Evolutionary conservation across 208 protist genomes (phyloP).

Genomic region (Acanthamoeba royreba): DNA sequence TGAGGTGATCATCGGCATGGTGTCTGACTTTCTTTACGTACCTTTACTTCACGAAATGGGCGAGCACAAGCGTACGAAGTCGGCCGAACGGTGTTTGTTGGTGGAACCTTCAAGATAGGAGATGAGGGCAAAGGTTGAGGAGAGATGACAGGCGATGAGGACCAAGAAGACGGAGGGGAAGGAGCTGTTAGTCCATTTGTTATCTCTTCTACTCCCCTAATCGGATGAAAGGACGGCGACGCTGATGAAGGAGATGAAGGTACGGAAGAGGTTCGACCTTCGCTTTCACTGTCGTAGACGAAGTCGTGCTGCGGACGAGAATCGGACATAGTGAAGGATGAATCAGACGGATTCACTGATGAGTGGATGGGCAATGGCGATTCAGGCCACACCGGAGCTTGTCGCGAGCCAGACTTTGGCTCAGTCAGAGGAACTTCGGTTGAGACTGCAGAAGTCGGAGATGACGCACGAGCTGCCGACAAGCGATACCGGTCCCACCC

Average conservation of each 20-base stretch:
- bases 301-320: background rate
- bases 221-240: background rate
- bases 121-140: background rate
- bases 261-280: background rate
- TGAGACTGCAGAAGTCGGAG: background rate
- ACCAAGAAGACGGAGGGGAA: background rate
- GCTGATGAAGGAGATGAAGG: background rate
- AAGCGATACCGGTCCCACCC: background rate
- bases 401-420: background rate
- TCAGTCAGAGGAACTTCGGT: background rate
- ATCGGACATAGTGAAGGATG: no score
- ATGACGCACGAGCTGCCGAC: background rate
- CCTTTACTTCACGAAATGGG: background rate
- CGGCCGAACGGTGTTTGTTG: background rate
- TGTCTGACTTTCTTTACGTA: background rate
- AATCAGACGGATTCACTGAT: no score
- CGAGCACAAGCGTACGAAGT: background rate
- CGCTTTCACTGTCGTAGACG: background rate
- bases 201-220: background rate
- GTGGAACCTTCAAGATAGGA: background rate
- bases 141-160: background rate
- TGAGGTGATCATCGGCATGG: no score
- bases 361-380: no score
- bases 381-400: no score
- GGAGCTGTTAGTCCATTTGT: background rate